These are phyloP conservation scores for Paulownia fortunei DNA, from an alignment of 257 asterid genomes.

Conservation along the genomic window DNA sequence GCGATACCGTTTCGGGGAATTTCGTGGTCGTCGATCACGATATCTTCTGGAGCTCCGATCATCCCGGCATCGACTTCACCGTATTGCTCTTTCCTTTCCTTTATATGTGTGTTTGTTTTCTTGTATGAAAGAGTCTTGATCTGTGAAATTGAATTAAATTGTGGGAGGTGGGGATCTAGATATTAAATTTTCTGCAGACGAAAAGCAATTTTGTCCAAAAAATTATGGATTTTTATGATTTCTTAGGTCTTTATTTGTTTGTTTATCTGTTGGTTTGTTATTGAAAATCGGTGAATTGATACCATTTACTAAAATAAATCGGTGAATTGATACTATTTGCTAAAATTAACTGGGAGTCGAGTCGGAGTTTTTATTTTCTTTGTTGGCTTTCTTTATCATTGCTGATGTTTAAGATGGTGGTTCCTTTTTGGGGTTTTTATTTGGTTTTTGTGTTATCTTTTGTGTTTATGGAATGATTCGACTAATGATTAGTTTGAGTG, in stretches of 20 bases:
- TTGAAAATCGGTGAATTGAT: not conserved
- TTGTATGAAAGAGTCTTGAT: constrained; percentile 21
- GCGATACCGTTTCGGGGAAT: constrained; percentile 90
- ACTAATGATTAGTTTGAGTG: not conserved
- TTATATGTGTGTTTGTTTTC: not conserved
- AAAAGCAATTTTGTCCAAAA: not conserved
- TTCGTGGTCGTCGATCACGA: constrained; percentile 96
- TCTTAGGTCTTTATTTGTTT: not conserved
- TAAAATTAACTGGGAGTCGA: not conserved
- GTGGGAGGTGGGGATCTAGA: constrained; percentile 27
- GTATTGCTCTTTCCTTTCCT: constrained; percentile 40
- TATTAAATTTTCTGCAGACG: not conserved
- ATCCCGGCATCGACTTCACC: constrained; percentile 87
- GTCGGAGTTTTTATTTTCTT: not conserved
- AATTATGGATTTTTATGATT: not conserved
- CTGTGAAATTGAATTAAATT: constrained; percentile 37
- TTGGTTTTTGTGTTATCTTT: not conserved
- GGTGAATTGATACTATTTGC: not conserved
- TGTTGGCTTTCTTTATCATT: not conserved
- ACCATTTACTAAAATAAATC: not conserved
- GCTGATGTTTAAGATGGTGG: not conserved
- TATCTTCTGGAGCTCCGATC: constrained; percentile 92
- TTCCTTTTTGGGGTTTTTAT: not conserved
- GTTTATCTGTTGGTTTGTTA: not conserved
- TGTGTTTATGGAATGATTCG: not conserved